Evolutionary conservation across 495 filamentous ascomycete genomes (phyloP), one percentile per base, ranked within the genome.

Genomic region (Ascobolus immersus): DNA sequence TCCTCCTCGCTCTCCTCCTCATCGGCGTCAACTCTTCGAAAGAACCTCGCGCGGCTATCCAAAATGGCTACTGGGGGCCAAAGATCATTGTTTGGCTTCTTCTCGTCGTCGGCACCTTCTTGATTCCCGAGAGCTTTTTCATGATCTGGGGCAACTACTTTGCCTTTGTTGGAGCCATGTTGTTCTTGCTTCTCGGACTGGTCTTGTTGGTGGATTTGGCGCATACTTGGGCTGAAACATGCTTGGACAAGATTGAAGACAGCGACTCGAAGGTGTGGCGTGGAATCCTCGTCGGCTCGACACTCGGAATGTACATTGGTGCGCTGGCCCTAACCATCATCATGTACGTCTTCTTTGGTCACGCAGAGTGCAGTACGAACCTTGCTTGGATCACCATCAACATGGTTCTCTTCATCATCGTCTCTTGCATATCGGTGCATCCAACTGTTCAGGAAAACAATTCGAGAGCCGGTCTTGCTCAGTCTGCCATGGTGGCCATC

Each of bases 181-280:
- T 93, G 23, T 96, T 96, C 64, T 64, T 96, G 7, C 64, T 96
- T 2, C 64, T 96, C 26, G 86, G 86, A 18, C 61, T 96, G 35
- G 77, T 94, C 34, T 67, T 96, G 15, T 58, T 96, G 25, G 84
- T 96, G 22, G 86, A 96, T 39, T 66, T 96, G 35, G 86, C 86
- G 4, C 89, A 96, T 50, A 76, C 76, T n/a, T 94, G 84, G 80
- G 86, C 86, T 13, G 86, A 96, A 52, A 73, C 84, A 47, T 94
- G 89, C 51, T 63, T 94, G 30, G 67, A 72, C 41, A 80, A 86
- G 59, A 93, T 96, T 40, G 89, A 94, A 44, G 67, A 77, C 27
- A 70, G 64, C 36, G 84, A 92, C 51, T 91, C 84, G 11, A 61
- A 62, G 22, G 45, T 71, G 21, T 96, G 86, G 86, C 65, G 81